Conservation (phyloP, 1,139 yeast genomes). For the Suhomyces terraborum region DNA sequence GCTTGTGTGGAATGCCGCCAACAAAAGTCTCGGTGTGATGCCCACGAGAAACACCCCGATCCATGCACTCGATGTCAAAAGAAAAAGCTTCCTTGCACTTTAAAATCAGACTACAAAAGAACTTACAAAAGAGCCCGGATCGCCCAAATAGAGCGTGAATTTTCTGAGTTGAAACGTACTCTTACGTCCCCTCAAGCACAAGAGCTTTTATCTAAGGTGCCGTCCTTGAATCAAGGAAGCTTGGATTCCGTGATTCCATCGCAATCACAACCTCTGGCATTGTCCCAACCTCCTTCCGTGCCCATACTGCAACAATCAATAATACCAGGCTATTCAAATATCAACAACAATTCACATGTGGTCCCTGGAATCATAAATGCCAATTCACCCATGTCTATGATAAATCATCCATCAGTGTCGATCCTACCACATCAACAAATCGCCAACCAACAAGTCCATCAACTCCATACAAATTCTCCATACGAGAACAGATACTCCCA, state of each 20-base stretch:
- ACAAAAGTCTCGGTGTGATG: constrained; percentile 89
- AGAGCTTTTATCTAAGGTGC: constrained; percentile 41
- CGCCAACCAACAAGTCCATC: constrained; percentile 1
- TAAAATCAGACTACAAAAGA: constrained; percentile 81
- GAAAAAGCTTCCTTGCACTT: constrained; percentile 66
- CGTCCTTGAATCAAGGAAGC: constrained; percentile 22
- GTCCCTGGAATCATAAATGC: background rate
- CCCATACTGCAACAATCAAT: background rate
- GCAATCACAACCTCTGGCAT: background rate
- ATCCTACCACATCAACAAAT: background rate
- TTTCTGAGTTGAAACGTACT: constrained; percentile 62
- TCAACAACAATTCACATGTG: background rate
- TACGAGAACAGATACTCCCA: constrained; percentile 13
- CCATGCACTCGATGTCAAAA: constrained; percentile 83
- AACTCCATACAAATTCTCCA: constrained; percentile 11
- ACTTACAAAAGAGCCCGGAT: constrained; percentile 86
- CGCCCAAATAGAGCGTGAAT: constrained; percentile 81
- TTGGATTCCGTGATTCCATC: constrained; percentile 3
- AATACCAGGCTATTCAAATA: background rate
- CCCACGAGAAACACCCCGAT: constrained; percentile 71
- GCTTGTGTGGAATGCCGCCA: constrained; percentile 97
- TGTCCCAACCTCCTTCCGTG: constrained; percentile 1
- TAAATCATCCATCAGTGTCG: background rate
- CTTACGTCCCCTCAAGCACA: constrained; percentile 55
- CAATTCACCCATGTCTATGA: constrained; percentile 1